These are phyloP conservation scores for Acacia melanoxylon DNA, from an alignment of 306 rosid species.

Conservation along the genomic window DNA sequence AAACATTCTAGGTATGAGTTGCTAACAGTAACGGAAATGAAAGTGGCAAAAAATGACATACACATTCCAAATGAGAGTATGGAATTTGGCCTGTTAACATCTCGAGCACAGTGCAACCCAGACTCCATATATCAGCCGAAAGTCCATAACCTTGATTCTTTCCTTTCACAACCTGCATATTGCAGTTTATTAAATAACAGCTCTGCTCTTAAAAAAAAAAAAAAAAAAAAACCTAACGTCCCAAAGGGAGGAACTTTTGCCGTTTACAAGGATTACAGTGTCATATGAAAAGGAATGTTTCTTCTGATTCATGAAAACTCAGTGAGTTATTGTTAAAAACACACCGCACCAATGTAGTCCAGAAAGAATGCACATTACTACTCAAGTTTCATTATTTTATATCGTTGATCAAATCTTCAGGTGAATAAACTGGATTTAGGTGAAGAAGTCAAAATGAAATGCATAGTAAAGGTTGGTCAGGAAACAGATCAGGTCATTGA, in stretches of 20 bases:
- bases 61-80: constrained; percentile 62
- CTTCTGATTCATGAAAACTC: neutral
- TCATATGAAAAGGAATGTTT: constrained; percentile 5
- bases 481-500: neutral
- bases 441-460: constrained; percentile 5
- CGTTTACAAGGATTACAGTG: constrained; percentile 15
- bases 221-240: neutral
- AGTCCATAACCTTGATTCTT: constrained; percentile 78
- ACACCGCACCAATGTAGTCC: neutral
- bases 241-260: constrained; percentile 11
- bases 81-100: constrained; percentile 79
- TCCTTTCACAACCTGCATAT: constrained; percentile 80
- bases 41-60: constrained; percentile 33
- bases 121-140: constrained; percentile 97
- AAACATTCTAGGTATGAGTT: neutral
- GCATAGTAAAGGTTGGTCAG: neutral
- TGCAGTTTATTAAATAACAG: constrained; percentile 29
- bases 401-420: constrained; percentile 19
- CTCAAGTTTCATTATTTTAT: constrained; percentile 3
- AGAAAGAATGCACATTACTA: neutral
- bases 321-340: constrained; percentile 3
- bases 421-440: constrained; percentile 1
- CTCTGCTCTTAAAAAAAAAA: neutral
- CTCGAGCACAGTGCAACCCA: constrained; percentile 96
- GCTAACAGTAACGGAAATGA: constrained; percentile 14